These are phyloP conservation scores for Camptophora hylomeconis DNA, from an alignment of 2,329 filamentous ascomycete genomes.

Conservation along the genomic window DNA sequence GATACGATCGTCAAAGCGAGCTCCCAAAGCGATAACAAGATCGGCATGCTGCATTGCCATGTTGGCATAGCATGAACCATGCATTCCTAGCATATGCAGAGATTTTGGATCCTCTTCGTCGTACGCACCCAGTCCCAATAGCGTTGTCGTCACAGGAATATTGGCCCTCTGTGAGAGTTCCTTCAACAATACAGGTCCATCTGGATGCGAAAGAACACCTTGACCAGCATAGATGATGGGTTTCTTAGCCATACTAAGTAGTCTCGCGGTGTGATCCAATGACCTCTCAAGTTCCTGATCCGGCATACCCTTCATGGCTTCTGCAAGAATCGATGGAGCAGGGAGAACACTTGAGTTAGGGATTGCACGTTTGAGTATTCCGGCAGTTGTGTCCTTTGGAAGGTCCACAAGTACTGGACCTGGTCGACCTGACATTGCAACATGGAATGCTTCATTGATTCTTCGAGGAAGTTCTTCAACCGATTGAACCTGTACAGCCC, in stretches of 20 bases:
- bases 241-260: slow-evolving; percentile 84
- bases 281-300: slow-evolving; percentile 60
- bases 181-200: slow-evolving; percentile 67
- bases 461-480: slow-evolving; percentile 82
- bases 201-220: slow-evolving; percentile 66
- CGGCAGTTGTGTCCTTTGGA: slow-evolving; percentile 90
- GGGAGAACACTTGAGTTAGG: slow-evolving; percentile 63
- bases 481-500: slow-evolving; percentile 98
- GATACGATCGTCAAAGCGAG: slow-evolving; percentile 92
- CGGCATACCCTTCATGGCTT: slow-evolving; percentile 62
- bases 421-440: slow-evolving; percentile 84
- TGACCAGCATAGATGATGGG: slow-evolving; percentile 92
- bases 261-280: slow-evolving; percentile 61
- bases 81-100: slow-evolving; percentile 97
- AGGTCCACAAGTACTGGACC: slow-evolving; percentile 92
- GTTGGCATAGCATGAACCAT: slow-evolving; percentile 93
- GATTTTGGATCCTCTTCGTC: slow-evolving; percentile 91
- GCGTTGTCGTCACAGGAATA: slow-evolving; percentile 90
- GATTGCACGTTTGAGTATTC: slow-evolving; percentile 69
- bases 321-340: slow-evolving; percentile 70
- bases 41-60: slow-evolving; percentile 97
- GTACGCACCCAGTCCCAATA: slow-evolving; percentile 83
- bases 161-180: slow-evolving; percentile 76
- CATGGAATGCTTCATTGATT: slow-evolving; percentile 97
- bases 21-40: slow-evolving; percentile 86